These are phyloP conservation scores for Domatiomyces catenatus DNA, from an alignment of 2,329 filamentous ascomycete genomes.

Conservation along the genomic window DNA sequence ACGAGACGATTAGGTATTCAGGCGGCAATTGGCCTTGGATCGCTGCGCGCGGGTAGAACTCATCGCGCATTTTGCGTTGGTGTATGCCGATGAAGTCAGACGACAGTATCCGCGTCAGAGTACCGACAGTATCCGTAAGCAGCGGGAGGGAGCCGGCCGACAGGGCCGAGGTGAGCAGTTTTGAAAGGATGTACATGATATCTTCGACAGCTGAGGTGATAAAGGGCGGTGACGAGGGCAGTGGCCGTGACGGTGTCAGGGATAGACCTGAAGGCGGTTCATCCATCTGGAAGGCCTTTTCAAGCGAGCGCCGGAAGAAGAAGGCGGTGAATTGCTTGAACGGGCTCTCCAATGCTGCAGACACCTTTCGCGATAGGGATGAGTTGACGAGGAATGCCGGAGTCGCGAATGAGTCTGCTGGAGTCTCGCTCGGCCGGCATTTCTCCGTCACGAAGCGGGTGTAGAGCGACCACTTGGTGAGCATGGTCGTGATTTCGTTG, in stretches of 20 bases:
- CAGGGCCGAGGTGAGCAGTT: conserved; percentile 71
- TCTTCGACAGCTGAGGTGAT: conserved; percentile 95
- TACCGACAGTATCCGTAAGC: conserved; percentile 61
- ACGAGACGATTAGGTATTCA: conserved; percentile 74
- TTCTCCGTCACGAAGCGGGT: conserved; percentile 77
- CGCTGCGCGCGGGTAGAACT: conserved; percentile 69
- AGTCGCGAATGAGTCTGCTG: conserved; percentile 38
- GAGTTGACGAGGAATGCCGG: conserved; percentile 66
- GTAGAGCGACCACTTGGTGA: conserved; percentile 85
- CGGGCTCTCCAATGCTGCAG: conserved; percentile 55
- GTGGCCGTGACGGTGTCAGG: conserved; percentile 53
- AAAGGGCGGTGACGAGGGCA: conserved; percentile 68
- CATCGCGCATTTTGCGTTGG: conserved; percentile 92
- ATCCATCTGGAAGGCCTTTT: conserved; percentile 94
- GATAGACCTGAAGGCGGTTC: conserved; percentile 70
- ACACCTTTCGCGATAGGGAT: conserved; percentile 64
- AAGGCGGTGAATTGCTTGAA: conserved; percentile 92
- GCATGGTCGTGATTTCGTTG: conserved; percentile 79
- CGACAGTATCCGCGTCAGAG: conserved; percentile 62
- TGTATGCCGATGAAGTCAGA: conserved; percentile 94
- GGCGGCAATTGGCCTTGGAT: conserved; percentile 70
- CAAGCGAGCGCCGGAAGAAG: conserved; percentile 89
- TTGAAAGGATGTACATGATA: conserved; percentile 97
- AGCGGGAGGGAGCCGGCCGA: conserved; percentile 72
- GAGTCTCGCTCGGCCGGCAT: conserved; percentile 41